Base-by-base conservation (phyloP, 768 basidiomycete genomes). In the Brasilioporus rufonigricans region DNA sequence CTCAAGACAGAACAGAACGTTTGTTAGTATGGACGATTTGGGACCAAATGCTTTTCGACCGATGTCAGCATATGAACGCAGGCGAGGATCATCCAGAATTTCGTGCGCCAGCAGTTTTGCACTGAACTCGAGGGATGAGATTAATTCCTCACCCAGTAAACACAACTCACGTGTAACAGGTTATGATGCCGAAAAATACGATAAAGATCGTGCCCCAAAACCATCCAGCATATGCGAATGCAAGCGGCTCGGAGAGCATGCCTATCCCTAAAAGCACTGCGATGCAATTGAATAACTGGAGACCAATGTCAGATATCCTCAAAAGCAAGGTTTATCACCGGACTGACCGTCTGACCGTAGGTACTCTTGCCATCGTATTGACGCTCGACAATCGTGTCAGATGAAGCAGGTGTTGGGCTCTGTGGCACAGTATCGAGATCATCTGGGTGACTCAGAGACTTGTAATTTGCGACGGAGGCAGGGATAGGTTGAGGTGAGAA, bases 211-310 rank as follows among this genome's bases (percentile, higher is more conserved):
- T 86, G 1, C 96, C 95, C 35, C 79, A 75, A 18, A 87, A 72
- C 95, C 95, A 98, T 4, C 95, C 96, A 2, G 92, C 83, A 63
- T 91, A 92, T 1, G 93, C 84, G 63, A 97, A 96, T 0, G 95
- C 95, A 24, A 97, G 77, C 0, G 93, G 92, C 66, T 92, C 86
- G 13, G 91, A 91, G 18, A 95, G 78, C 78, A 96, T 86, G 5
- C 93, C 93, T 58, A 95, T 87, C 7, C 93, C 93, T 19, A 93
- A 76, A 12, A 96, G 74, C 32, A 94, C 89, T 14, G 91, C 91
- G 31, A 87, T 89, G 11, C 86, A 86, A 62, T 95, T 95, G 71
- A 93, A 93, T n/a, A 96, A 72, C 92, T 92, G 54, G 33, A 38
- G 24, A 36, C 50, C 32, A 36, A 53, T 2, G 41, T 52, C 61